These are phyloP conservation scores for Magnolia officinalis DNA, from an alignment of 164 flowering plant species.

Conservation along the genomic window DNA sequence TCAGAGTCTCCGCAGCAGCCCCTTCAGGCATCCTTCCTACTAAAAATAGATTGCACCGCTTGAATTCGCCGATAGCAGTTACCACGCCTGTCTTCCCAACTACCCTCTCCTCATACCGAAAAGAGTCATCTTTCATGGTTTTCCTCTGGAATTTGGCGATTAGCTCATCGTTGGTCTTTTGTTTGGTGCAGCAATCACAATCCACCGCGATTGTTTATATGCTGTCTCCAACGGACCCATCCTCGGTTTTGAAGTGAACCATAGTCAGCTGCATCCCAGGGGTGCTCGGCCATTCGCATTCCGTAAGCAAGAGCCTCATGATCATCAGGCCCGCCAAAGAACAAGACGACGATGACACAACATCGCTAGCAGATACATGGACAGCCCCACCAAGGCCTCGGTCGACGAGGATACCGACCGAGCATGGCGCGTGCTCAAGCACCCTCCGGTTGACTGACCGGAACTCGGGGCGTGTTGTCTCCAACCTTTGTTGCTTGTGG, in stretches of 20 bases:
- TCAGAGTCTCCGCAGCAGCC: conserved; percentile 10
- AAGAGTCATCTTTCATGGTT: neutral
- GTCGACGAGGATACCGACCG: conserved; percentile 44
- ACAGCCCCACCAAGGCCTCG: conserved; percentile 42
- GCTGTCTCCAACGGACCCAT: conserved; percentile 1
- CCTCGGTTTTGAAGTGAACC: conserved; percentile 18
- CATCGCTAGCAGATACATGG: conserved; percentile 38
- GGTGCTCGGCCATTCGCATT: conserved; percentile 45
- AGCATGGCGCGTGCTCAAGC: conserved; percentile 36
- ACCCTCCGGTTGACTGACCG: conserved; percentile 31
- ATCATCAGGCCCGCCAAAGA: conserved; percentile 48
- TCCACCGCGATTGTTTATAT: neutral
- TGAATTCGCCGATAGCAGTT: conserved; percentile 16
- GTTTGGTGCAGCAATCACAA: neutral
- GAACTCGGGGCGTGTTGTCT: conserved; percentile 27
- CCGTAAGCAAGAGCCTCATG: conserved; percentile 40
- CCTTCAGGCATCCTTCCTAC: conserved; percentile 46
- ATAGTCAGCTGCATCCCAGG: conserved; percentile 37
- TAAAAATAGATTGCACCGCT: conserved; percentile 38
- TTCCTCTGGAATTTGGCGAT: conserved; percentile 2
- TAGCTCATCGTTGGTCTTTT: conserved; percentile 4
- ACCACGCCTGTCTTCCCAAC: conserved; percentile 24
- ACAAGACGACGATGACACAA: conserved; percentile 29
- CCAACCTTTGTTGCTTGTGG: conserved; percentile 45
- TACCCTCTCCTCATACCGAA: conserved; percentile 21